Evolutionary conservation across 495 filamentous ascomycete species (phyloP).

Genomic region (Podospora tetraspora): DNA sequence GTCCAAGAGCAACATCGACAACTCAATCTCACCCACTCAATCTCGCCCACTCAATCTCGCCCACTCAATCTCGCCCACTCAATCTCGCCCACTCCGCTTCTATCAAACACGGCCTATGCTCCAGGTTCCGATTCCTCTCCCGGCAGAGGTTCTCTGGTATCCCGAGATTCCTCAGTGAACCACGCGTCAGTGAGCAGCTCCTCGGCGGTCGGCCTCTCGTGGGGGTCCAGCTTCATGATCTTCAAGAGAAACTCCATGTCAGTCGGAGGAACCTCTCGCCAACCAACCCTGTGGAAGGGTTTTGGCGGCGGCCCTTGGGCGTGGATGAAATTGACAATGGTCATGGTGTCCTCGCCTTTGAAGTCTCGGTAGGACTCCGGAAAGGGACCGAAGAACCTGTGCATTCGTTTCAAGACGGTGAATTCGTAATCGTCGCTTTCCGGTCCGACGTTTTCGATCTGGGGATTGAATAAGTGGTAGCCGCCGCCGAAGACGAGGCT

Average conservation of each 20-base stretch:
- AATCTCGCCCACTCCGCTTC: conserved; percentile 1
- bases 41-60: no score
- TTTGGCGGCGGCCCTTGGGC: conserved; percentile 17
- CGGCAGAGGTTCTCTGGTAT: conserved; percentile 16
- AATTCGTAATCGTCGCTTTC: conserved; percentile 39
- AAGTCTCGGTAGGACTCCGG: conserved; percentile 33
- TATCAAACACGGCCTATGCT: conserved; percentile 4
- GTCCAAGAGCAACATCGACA: no score
- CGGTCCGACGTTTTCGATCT: conserved; percentile 26
- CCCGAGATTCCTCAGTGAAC: conserved; percentile 19
- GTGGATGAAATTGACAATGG: conserved; percentile 24
- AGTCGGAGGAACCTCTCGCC: conserved; percentile 9
- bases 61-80: no score
- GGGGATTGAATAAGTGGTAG: conserved; percentile 42
- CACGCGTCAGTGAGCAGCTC: conserved; percentile 15
- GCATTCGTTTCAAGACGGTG: conserved; percentile 37
- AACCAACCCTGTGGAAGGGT: conserved; percentile 11
- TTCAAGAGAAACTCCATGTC: conserved; percentile 14
- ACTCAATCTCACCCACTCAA: no score
- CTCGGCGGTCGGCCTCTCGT: conserved; percentile 18
- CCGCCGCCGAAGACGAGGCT: conserved; percentile 36
- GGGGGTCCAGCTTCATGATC: conserved; percentile 20
- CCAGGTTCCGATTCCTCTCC: conserved; percentile 8
- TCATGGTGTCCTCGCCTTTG: conserved; percentile 16
- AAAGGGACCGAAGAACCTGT: conserved; percentile 41